Evolutionary conservation across 495 filamentous ascomycete genomes (phyloP).

Genomic region (Penicillium turbatum): DNA sequence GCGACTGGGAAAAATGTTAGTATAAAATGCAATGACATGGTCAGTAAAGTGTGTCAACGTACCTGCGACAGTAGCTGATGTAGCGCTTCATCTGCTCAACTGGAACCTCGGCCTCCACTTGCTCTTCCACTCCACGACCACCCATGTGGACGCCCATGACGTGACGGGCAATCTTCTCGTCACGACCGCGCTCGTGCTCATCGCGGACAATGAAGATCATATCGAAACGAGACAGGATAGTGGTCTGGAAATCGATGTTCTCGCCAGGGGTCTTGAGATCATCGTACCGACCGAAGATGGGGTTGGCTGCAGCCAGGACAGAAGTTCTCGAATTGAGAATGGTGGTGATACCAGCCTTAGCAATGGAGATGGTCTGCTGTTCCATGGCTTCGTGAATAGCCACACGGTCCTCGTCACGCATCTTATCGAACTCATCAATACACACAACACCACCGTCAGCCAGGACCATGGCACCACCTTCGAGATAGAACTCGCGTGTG

Average conservation of each 20-base stretch:
- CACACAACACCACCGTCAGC: conserved; percentile 97
- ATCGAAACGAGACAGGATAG: conserved; percentile 96
- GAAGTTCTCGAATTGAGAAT: conserved; percentile 95
- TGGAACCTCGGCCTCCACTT: conserved; percentile 77
- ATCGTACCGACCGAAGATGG: conserved; percentile 96
- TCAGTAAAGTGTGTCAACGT: conserved; percentile 30
- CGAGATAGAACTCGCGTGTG: conserved; percentile 95
- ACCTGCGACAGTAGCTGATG: conserved; percentile 96
- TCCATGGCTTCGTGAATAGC: conserved; percentile 99
- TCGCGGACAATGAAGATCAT: conserved; percentile 99
- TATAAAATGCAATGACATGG: background rate
- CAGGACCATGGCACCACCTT: conserved; percentile 98
- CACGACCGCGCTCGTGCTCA: conserved; percentile 82
- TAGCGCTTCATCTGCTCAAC: conserved; percentile 98
- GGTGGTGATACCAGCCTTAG: conserved; percentile 98
- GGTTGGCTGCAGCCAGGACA: conserved; percentile 94
- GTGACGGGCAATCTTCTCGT: conserved; percentile 92
- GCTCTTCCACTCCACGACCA: conserved; percentile 76
- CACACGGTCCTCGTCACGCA: conserved; percentile 97
- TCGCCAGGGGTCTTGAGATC: conserved; percentile 96
- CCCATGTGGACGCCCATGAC: conserved; percentile 99
- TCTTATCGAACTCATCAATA: conserved; percentile 99
- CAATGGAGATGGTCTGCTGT: conserved; percentile 99
- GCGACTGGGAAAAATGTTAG: conserved; percentile 54
- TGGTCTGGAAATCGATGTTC: conserved; percentile 99